Evolutionary conservation across 305 asterid species (phyloP), one percentile per base, ranked within the genome.

Genomic region (Fraxinus paxiana): DNA sequence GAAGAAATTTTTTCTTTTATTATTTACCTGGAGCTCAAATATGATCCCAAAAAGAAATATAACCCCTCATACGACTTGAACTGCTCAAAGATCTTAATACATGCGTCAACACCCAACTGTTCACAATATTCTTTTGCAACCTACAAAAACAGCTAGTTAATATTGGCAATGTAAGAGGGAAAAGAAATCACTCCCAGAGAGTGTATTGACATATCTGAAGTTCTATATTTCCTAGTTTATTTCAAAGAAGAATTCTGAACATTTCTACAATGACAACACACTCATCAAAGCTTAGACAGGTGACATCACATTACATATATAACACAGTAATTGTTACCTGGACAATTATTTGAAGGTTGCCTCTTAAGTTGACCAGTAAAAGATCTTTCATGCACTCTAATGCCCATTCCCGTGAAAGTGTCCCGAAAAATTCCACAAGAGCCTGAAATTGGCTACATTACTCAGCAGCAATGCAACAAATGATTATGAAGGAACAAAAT

Each of bases 361-460:
- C 98, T 88, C 98, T 92, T 78, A 96, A 88, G 89, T 96, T 96
- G 83, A 96, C 97, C 77, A 94, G 89, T 38, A 96, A 90, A 84
- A 96, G 99, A 87, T 96, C 99, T 87, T 94, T 96, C 99, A 96
- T 96, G 87, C 99, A 96, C 90, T 94, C 99, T 80, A 96, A 83
- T 2, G 99, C 98, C 99, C 99, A 96, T 89, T 96, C 99, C 75
- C 81, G 90, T 28, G 99, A 96, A 76, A 94, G 94, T 74, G 98
- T 90, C 59, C 99, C 99, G 80, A 96, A 96, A 84, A 94, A 96
- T 77, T 96, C 99, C 78, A 96, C 99, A 72, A 96, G 94, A 82
- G 92, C 92, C 99, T 92, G 94, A 75, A 88, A 85, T 54, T 17
- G 69, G 34, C 4, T 10, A 76, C 80, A 85, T 77, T 20, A 73